Evolutionary conservation across 164 flowering plant genomes (phyloP), one percentile per base, ranked within the genome.

Genomic region (Vitis riparia): DNA sequence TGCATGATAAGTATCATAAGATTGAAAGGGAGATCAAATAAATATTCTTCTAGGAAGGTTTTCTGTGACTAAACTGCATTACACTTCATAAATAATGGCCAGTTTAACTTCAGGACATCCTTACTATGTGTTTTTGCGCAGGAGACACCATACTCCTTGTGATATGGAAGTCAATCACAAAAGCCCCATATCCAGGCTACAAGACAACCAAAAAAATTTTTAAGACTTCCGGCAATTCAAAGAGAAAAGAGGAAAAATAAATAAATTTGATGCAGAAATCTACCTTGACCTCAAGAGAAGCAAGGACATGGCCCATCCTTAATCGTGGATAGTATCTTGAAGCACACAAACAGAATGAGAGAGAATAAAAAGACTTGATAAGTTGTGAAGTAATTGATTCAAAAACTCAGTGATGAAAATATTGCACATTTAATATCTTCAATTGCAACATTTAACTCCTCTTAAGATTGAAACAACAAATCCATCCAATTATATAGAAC

Each of bases 201-300:
- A 53, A 53, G n/a, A 53, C 48, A 49, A 7, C 9, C 2, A 50
- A 53, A 65, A 14, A 14, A 30, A 0, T 11, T 7, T 15, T 53
- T 50, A 63, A 53, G 2, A 8, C 27, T 27, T 55, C 13, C 2
- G 16, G 13, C 15, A n/a, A 53, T 30, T 8, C 29, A 9, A 30
- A 10, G n/a, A 19, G 32, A 29, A 66, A 5, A 52, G 44, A 37
- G 7, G 44, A 37, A 51, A 10, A 32, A 66, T n/a, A 66, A 17
- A 19, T 13, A 52, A 9, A 53, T 53, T 11, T 53, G 3, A 30
- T 17, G n/a, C n/a, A 53, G 8, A 13, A 66, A 66, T 7, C 44
- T 14, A 66, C 69, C 69, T 66, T 66, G 51, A 53, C 23, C 32
- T 66, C 60, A 27, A 66, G 69, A 56, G 60, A 55, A 53, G 69